These are phyloP conservation scores for Parsonsia alboflavescens DNA, from an alignment of 257 asterid species.

Conservation along the genomic window DNA sequence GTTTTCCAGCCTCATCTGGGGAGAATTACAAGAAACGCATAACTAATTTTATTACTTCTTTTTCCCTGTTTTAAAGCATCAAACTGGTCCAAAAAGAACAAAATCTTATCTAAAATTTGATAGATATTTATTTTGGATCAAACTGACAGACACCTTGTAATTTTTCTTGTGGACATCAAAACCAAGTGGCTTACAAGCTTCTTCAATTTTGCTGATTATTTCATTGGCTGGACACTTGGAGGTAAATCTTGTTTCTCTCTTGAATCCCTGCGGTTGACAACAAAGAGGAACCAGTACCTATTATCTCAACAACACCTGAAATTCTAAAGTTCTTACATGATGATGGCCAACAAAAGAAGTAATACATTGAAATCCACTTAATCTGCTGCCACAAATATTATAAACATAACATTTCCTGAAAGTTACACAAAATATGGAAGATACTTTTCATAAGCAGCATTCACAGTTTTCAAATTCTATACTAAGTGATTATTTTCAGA, in stretches of 20 bases:
- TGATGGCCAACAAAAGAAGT: background rate
- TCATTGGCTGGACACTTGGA: slow-evolving; percentile 76
- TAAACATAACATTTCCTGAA: background rate
- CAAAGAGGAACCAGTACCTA: background rate
- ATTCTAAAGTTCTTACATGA: background rate
- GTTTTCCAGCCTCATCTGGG: slow-evolving; percentile 85
- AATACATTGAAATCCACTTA: background rate
- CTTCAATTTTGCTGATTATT: slow-evolving; percentile 76
- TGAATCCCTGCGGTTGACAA: slow-evolving; percentile 50
- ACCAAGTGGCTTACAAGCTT: slow-evolving; percentile 90
- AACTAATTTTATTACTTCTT: background rate
- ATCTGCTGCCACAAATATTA: background rate
- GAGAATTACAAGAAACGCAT: background rate
- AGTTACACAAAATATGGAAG: background rate
- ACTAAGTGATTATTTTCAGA: background rate
- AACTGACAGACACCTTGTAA: slow-evolving; percentile 55
- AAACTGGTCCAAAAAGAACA: background rate
- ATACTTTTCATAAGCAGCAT: background rate
- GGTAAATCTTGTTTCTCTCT: slow-evolving; percentile 83
- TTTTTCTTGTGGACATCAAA: slow-evolving; percentile 86
- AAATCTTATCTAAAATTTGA: background rate
- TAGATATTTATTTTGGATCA: slow-evolving; percentile 1
- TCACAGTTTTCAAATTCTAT: background rate
- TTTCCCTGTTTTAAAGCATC: background rate
- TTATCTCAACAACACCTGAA: background rate